These are phyloP conservation scores for Phytophthora boehmeriae DNA, from an alignment of 352 stramenopile genomes.

Conservation along the genomic window DNA sequence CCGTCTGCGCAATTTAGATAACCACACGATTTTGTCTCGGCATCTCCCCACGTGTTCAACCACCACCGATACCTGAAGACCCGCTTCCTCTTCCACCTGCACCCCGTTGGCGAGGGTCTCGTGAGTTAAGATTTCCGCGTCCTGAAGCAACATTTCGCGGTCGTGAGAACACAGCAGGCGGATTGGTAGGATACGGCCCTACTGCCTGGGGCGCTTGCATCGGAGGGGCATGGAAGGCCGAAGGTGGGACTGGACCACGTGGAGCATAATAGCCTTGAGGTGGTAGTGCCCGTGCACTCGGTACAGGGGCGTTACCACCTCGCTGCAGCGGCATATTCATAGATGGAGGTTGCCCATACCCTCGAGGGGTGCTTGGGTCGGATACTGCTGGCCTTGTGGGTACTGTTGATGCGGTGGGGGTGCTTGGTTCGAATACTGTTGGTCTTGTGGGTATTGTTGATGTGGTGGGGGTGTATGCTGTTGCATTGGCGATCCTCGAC, in stretches of 20 bases:
- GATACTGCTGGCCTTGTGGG: not conserved
- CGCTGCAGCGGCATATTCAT: constrained; percentile 29
- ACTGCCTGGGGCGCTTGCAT: constrained; percentile 13
- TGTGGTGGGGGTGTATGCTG: constrained; percentile 26
- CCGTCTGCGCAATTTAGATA: constrained; percentile 25
- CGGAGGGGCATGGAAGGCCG: constrained; percentile 14
- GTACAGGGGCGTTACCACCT: constrained; percentile 9
- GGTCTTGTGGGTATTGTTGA: constrained; percentile 17
- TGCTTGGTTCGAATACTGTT: constrained; percentile 15
- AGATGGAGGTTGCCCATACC: constrained; percentile 21
- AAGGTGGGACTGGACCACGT: constrained; percentile 11
- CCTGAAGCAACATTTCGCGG: constrained; percentile 18
- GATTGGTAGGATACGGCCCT: constrained; percentile 16
- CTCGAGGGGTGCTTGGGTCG: constrained; percentile 22
- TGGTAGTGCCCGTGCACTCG: constrained; percentile 5
- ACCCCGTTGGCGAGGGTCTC: constrained; percentile 43
- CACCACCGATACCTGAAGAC: constrained; percentile 13
- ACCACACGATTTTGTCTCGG: constrained; percentile 10
- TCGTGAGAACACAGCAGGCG: constrained; percentile 18
- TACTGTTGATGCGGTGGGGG: constrained; percentile 30
- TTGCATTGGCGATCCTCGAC: constrained; percentile 25
- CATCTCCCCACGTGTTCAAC: constrained; percentile 12
- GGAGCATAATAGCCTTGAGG: constrained; percentile 23
- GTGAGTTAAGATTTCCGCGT: constrained; percentile 33
- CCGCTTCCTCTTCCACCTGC: constrained; percentile 22